Evolutionary conservation across 345 rosid species (phyloP), one percentile per base, ranked within the genome.

Genomic region (Laguncularia racemosa): DNA sequence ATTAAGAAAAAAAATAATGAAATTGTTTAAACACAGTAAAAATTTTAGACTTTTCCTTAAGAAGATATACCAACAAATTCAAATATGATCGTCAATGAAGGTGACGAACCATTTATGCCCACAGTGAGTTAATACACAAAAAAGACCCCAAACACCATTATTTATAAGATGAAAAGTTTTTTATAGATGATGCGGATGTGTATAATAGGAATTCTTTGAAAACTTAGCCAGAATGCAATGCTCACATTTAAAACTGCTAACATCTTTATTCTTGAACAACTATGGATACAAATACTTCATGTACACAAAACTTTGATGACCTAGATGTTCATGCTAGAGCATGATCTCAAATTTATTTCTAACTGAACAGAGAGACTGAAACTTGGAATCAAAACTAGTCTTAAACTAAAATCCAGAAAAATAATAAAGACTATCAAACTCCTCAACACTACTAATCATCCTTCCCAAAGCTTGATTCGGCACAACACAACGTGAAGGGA

Each of bases 251-350:
- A 64, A 64, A 4, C 11, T 20, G 5, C 9, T 28, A 14, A 46
- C 11, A 48, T 48, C 48, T 40, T 49, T 20, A 48, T 40, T 20
- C 14, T 64, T 15, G 15, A 40, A 51, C 2, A 56, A 5, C 12
- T 14, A 13, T 9, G 61, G 68, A 38, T 56, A 56, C 43, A 56
- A 19, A 1, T 15, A 6, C 19, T 56, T 56, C 1, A 64, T 10
- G n/a, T 56, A 64, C 0, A 13, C 17, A n/a, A 64, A 56, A 50
- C 16, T 64, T 13, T 44, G 68, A 16, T 64, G 68, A 0, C 56
- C 56, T 15, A 64, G 2, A 13, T 61, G 48, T 38, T 38, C 7
- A 21, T 64, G 62, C 61, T 54, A 50, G 8, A 48, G 44, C 44
- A 56, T 56, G 4, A 56, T 20, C 8, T 56, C 2, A 2, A 6